Evolutionary conservation across 768 basidiomycete genomes (phyloP).

Genomic region (Leucocoprinus sp.): DNA sequence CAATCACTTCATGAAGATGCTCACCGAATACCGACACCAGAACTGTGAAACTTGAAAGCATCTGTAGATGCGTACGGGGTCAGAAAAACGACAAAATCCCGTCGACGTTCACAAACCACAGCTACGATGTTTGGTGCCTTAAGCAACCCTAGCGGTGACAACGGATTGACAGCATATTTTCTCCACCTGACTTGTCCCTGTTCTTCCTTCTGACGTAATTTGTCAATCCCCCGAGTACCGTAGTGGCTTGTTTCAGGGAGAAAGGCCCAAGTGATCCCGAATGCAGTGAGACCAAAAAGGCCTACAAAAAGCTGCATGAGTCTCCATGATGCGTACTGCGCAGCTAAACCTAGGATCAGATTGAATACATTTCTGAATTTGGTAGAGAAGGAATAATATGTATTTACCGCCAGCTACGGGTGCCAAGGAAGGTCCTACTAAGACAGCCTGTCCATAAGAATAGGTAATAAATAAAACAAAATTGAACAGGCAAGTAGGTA

Average conservation of each 20-base stretch:
- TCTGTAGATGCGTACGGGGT: not conserved
- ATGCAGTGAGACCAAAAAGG: conserved; percentile 26
- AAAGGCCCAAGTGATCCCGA: conserved; percentile 31
- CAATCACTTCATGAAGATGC: conserved; percentile 6
- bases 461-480: conserved; percentile 28
- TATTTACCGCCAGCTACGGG: conserved; percentile 45
- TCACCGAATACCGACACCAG: conserved; percentile 30
- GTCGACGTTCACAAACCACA: conserved; percentile 30
- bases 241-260: conserved; percentile 67
- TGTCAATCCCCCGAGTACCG: conserved; percentile 44
- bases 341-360: conserved; percentile 8
- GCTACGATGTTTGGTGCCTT: conserved; percentile 50
- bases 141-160: conserved; percentile 37
- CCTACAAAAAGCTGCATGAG: conserved; percentile 38
- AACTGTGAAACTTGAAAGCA: conserved; percentile 19
- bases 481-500: not conserved
- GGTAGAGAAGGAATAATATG: not conserved
- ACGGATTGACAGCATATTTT: conserved; percentile 45
- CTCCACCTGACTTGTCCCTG: conserved; percentile 13
- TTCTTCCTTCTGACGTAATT: conserved; percentile 16
- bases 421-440: conserved; percentile 55
- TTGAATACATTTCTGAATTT: not conserved
- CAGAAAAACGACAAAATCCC: conserved; percentile 8
- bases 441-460: conserved; percentile 30
- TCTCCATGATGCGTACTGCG: conserved; percentile 43